These are phyloP conservation scores for Malbranchea zuffiana DNA, from an alignment of 2,329 filamentous ascomycete species.

Conservation along the genomic window DNA sequence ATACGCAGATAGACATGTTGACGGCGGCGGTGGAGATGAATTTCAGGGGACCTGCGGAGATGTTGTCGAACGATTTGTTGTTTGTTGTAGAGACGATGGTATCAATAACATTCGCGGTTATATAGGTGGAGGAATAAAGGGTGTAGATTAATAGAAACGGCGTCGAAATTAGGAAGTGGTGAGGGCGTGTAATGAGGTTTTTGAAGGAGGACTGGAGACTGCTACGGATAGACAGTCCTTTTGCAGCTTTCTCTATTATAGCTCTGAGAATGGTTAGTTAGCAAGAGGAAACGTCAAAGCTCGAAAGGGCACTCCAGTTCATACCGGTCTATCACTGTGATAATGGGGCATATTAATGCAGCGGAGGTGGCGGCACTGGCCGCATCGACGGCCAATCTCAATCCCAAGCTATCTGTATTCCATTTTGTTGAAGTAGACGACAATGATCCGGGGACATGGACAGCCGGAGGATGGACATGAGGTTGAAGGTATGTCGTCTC, in stretches of 20 bases:
- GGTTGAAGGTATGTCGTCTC: constrained; percentile 7
- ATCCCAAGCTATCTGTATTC: constrained; percentile 64
- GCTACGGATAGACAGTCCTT: constrained; percentile 32
- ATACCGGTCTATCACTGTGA: constrained; percentile 79
- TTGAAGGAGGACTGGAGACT: constrained; percentile 32
- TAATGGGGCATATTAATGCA: constrained; percentile 66
- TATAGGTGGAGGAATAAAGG: constrained; percentile 79
- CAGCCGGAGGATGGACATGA: constrained; percentile 5
- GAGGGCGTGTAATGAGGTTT: constrained; percentile 32
- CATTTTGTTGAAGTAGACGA: constrained; percentile 34
- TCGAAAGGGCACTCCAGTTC: constrained; percentile 15
- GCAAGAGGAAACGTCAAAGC: neutral
- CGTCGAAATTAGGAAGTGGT: constrained; percentile 36
- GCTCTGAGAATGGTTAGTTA: constrained; percentile 24
- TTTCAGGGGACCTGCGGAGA: constrained; percentile 66
- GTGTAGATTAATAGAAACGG: constrained; percentile 42
- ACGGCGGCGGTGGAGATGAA: constrained; percentile 70
- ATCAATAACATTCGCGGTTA: constrained; percentile 79
- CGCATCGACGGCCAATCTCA: constrained; percentile 57
- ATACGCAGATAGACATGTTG: constrained; percentile 75
- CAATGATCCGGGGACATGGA: constrained; percentile 1
- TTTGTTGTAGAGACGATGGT: constrained; percentile 59
- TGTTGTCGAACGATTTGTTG: constrained; percentile 44
- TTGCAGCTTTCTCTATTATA: constrained; percentile 42
- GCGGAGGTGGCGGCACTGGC: constrained; percentile 61